Base-by-base conservation (phyloP, 2,329 filamentous ascomycete genomes). In the Paecilomyces dactylethromorphus region DNA sequence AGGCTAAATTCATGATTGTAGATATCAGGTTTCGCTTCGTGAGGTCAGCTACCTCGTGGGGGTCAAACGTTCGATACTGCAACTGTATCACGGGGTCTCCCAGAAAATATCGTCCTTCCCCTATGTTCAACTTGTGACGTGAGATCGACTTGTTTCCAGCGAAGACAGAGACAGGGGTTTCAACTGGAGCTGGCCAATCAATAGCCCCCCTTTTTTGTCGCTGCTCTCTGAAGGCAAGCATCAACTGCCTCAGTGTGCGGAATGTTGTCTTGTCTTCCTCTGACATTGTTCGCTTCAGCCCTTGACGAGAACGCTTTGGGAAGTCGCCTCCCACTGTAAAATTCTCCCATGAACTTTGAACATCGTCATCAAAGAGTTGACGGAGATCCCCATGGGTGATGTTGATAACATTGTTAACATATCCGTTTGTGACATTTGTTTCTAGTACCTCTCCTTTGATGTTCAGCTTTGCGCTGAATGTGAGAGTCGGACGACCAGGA, bases 381-480 rank as follows among this genome's bases (percentile, higher is more conserved):
- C 69, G 70, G 3, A 79, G 69, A 35, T 63, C 74, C 59, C 73
- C 68, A 21, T 80, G 79, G 1, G 82, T 84, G 13, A 87, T 64
- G 26, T 75, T 77, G 18, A 82, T 70, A 1, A 87, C 80, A 54
- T 86, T 86, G 5, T 76, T 76, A 21, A 85, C 71, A 10, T 73
- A 78, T 1, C 84, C 84, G 32, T 82, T 77, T 33, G 73, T 73
- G 21, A 88, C 76, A 52, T 81, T 79, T 7, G 75, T 78, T 32
- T 86, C 84, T 1, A 85, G 64, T 3, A 84, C 76, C 3, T 81
- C 73, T 10, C 84, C 85, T 21, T 77, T 64, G 1, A 68, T 62
- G 60, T 84, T 77, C 49, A 87, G 67, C 59, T 79, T 80, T 7
- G 82, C 81, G 65, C 84, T 87, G 66, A 87, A 84, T 0, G 85